Evolutionary conservation across 345 rosid genomes (phyloP).

Genomic region (Melastoma malabathricum): DNA sequence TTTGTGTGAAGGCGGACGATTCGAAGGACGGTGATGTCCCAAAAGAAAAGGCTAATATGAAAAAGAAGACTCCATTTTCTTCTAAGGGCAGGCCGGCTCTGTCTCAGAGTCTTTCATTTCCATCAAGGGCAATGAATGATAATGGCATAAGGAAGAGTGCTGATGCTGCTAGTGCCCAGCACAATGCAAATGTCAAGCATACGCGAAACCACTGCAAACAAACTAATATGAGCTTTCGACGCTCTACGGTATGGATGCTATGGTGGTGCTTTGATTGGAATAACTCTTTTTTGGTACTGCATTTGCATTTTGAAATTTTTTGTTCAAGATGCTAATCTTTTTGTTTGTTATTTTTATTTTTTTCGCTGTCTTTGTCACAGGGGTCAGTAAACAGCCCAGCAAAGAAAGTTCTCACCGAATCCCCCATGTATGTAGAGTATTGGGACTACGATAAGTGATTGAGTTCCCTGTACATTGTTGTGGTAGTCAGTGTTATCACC

Average conservation of each 20-base stretch:
- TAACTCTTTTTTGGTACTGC: not conserved
- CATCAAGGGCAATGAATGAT: conserved; percentile 29
- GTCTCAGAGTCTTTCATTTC: conserved; percentile 69
- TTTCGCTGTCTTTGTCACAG: no score
- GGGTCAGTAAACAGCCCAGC: no score
- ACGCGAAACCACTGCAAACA: conserved; percentile 8
- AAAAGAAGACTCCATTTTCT: conserved; percentile 24
- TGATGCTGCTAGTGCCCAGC: conserved; percentile 19
- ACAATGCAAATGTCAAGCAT: conserved; percentile 27
- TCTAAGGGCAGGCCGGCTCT: conserved; percentile 29
- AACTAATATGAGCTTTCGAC: conserved; percentile 3
- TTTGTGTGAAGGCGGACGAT: conserved; percentile 8
- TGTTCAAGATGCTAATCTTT: no score
- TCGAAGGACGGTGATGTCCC: conserved; percentile 29
- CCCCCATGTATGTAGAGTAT: no score
- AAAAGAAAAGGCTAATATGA: conserved; percentile 39
- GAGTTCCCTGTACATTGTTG: no score
- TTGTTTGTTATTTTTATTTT: no score
- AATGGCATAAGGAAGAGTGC: conserved; percentile 46
- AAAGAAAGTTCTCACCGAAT: no score
- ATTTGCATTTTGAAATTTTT: not conserved
- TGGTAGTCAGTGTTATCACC: no score
- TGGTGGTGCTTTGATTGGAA: not conserved
- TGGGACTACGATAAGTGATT: no score
- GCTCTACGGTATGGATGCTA: not conserved